phyloP scores from a whole-genome alignment of 257 asterid species.

The Asclepias syriaca region DNA sequence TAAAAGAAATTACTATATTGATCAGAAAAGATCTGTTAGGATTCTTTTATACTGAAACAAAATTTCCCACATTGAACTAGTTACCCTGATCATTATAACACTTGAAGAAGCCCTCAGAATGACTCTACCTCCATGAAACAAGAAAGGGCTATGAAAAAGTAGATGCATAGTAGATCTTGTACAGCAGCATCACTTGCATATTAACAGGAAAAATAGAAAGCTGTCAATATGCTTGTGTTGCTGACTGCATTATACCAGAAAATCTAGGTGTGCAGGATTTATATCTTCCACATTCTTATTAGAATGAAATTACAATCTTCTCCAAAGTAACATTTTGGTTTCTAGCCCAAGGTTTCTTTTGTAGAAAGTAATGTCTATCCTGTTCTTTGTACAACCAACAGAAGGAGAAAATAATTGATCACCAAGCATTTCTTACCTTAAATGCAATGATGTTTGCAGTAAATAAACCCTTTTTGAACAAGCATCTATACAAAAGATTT shows the following conservation, averaged over 20 bases:
- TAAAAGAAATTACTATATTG: neutral
- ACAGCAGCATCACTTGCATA: neutral
- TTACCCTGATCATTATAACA: neutral
- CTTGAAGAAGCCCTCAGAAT: neutral
- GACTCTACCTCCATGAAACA: neutral
- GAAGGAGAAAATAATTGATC: neutral
- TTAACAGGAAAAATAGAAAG: neutral
- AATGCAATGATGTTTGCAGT: too few species aligned
- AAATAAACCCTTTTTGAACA: neutral
- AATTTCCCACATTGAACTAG: neutral
- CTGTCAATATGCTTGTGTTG: neutral
- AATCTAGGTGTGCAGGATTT: neutral
- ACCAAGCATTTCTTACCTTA: neutral
- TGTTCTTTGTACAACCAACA: neutral
- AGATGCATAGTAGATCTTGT: neutral
- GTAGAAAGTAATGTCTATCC: neutral
- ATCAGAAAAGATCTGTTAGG: neutral
- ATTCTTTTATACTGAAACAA: neutral
- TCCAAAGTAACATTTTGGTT: neutral
- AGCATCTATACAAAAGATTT: neutral
- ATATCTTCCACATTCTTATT: neutral
- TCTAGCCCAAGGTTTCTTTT: neutral
- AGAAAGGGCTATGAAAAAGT: neutral
- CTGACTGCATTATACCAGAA: neutral
- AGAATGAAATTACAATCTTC: neutral